Evolutionary conservation across 306 rosid genomes (phyloP).

Genomic region (Sicyos edulis): DNA sequence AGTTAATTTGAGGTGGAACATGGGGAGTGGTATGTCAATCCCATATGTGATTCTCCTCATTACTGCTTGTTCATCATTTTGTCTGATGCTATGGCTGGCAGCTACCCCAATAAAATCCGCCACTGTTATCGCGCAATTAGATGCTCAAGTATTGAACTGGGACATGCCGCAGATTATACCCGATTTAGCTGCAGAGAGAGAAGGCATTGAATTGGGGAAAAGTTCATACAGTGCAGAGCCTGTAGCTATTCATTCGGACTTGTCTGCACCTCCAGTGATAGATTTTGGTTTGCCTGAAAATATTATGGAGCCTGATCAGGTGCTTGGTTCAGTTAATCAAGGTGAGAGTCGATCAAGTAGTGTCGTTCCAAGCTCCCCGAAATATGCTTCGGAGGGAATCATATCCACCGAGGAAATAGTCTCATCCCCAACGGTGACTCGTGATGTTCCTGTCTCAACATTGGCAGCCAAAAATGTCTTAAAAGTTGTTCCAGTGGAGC

Average conservation of each 20-base stretch:
- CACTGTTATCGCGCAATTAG: slow-evolving; percentile 48
- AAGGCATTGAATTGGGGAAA: slow-evolving; percentile 34
- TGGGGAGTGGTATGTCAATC: slow-evolving; percentile 48
- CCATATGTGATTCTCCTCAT: slow-evolving; percentile 48
- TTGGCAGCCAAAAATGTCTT: slow-evolving; percentile 26
- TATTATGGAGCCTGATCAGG: slow-evolving; percentile 45
- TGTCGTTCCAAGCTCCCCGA: slow-evolving; percentile 32
- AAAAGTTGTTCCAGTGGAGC: slow-evolving; percentile 34
- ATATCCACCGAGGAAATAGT: slow-evolving; percentile 34
- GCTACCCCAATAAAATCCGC: slow-evolving; percentile 86
- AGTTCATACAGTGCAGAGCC: slow-evolving; percentile 40
- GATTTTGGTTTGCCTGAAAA: slow-evolving; percentile 47
- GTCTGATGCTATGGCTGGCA: slow-evolving; percentile 76
- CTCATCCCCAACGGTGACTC: slow-evolving; percentile 33
- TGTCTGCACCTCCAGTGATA: slow-evolving; percentile 21
- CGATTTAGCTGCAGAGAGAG: slow-evolving; percentile 24
- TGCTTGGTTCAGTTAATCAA: slow-evolving; percentile 30
- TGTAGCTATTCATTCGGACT: slow-evolving; percentile 38
- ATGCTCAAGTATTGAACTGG: slow-evolving; percentile 50
- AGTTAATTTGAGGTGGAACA: slow-evolving; percentile 58
- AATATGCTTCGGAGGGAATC: slow-evolving; percentile 32
- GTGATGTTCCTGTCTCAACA: slow-evolving; percentile 37
- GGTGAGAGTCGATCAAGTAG: slow-evolving; percentile 37
- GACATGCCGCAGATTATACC: slow-evolving; percentile 33
- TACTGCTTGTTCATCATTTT: slow-evolving; percentile 50